A percentile compares a stretch with the other conserved stretches of the same genome.
Evolutionary conservation across 352 stramenopile genomes (phyloP).

Genomic region (Thraustochytrium striatum): DNA sequence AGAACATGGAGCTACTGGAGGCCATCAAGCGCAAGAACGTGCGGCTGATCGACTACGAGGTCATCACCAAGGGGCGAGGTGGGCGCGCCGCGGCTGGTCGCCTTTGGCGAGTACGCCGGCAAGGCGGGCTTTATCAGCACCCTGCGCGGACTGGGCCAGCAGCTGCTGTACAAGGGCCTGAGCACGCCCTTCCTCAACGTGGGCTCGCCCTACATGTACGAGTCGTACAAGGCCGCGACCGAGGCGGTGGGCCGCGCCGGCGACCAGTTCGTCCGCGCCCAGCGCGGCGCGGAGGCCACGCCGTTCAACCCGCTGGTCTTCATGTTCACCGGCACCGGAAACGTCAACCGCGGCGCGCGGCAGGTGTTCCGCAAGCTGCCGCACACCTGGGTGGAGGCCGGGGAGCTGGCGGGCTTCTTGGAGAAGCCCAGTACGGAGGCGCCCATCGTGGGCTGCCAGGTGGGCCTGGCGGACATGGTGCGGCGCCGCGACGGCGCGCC

Average conservation of each 20-base stretch:
- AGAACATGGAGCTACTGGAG: constrained; percentile 91
- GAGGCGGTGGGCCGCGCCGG: constrained; percentile 72
- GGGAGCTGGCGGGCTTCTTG: constrained; percentile 65
- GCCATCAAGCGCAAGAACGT: constrained; percentile 81
- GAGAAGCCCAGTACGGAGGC: constrained; percentile 43
- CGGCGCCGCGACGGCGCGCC: constrained; percentile 22
- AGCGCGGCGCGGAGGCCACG: constrained; percentile 67
- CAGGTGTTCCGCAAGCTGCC: constrained; percentile 89
- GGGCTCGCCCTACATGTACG: constrained; percentile 87
- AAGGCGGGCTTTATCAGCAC: constrained; percentile 87
- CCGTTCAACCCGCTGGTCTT: constrained; percentile 75
- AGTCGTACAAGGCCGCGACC: constrained; percentile 78
- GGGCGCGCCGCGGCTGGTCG: constrained; percentile 77
- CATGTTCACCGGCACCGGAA: constrained; percentile 87
- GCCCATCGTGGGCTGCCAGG: constrained; percentile 57
- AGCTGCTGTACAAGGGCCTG: constrained; percentile 82
- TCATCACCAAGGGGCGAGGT: constrained; percentile 77
- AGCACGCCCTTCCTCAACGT: constrained; percentile 90
- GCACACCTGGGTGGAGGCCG: constrained; percentile 82
- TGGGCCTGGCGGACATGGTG: constrained; percentile 59
- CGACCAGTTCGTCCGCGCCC: constrained; percentile 69
- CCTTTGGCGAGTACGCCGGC: constrained; percentile 88
- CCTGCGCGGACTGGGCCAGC: constrained; percentile 84
- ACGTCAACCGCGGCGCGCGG: constrained; percentile 86
- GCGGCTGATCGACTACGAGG: constrained; percentile 92